Percentiles rank a stretch among this genome's conserved stretches.
Evolutionary conservation across 2,329 filamentous ascomycete genomes (phyloP).

Genomic region (Calonectria pteridis): DNA sequence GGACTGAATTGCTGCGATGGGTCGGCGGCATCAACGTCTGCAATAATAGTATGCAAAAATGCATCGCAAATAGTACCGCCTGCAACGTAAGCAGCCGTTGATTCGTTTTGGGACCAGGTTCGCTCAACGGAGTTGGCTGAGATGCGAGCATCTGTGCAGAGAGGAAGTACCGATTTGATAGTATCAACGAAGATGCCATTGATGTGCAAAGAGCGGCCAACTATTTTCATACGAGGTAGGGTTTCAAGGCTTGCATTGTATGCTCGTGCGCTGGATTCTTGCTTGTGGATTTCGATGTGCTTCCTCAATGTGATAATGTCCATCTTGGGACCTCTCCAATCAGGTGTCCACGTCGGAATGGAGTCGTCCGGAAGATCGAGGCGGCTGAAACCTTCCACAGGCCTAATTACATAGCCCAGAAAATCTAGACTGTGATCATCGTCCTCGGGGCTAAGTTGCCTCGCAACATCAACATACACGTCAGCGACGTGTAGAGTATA

Average conservation of each 20-base stretch:
- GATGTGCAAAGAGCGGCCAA: not conserved
- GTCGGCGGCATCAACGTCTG: not conserved
- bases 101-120: not conserved
- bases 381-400: not conserved
- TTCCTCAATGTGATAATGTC: not conserved
- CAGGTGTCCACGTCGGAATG: not conserved
- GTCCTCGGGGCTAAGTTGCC: not conserved
- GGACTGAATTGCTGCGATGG: not conserved
- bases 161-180: not conserved
- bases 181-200: not conserved
- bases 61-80: not conserved
- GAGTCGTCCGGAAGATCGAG: not conserved
- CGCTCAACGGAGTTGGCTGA: not conserved
- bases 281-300: not conserved
- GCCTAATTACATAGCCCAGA: not conserved
- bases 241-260: not conserved
- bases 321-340: slow-evolving; percentile 6
- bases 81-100: not conserved
- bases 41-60: not conserved
- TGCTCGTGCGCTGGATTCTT: not conserved
- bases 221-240: not conserved
- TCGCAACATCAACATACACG: not conserved
- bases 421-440: not conserved
- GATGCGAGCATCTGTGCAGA: not conserved
- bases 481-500: not conserved